Percentiles rank a stretch among this genome's conserved stretches.
These are phyloP conservation scores for Lichtheimia ornata DNA, from an alignment of 371 early-diverging fungal genomes.

Conservation along the genomic window DNA sequence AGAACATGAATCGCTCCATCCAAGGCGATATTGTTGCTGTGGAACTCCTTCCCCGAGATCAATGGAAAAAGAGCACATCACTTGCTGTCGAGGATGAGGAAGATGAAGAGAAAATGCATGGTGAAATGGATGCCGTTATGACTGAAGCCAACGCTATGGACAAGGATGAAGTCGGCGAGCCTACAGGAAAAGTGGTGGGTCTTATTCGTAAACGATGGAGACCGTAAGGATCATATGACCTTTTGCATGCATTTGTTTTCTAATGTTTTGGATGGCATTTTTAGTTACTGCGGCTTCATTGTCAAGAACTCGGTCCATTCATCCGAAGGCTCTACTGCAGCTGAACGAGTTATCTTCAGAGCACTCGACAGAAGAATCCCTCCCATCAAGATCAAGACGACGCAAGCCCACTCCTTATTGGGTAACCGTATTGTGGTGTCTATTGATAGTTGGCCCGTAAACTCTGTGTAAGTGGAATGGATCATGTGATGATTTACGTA, in stretches of 20 bases:
- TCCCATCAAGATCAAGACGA: conserved; percentile 86
- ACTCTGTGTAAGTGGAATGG: conserved; percentile 56
- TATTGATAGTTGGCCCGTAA: conserved; percentile 88
- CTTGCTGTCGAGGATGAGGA: conserved; percentile 71
- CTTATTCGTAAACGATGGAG: conserved; percentile 94
- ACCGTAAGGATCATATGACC: conserved; percentile 47
- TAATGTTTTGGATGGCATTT: background rate
- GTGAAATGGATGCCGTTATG: conserved; percentile 36
- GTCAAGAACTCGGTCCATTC: conserved; percentile 71
- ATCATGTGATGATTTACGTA: background rate
- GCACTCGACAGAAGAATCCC: conserved; percentile 94
- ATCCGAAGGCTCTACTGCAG: conserved; percentile 46
- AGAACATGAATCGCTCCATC: conserved; percentile 86
- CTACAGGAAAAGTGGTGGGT: conserved; percentile 89
- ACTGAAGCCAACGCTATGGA: conserved; percentile 20
- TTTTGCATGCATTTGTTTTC: background rate
- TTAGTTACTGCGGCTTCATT: conserved; percentile 85
- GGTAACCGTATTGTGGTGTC: conserved; percentile 88
- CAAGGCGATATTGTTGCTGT: conserved; percentile 62
- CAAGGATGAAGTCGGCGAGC: conserved; percentile 43
- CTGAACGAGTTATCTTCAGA: conserved; percentile 70
- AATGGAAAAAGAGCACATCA: conserved; percentile 81
- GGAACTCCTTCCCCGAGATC: conserved; percentile 59
- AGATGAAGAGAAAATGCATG: conserved; percentile 51
- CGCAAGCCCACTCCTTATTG: conserved; percentile 77